Conservation (phyloP, 208 protist species). For the Tetramitus jugosus region DNA sequence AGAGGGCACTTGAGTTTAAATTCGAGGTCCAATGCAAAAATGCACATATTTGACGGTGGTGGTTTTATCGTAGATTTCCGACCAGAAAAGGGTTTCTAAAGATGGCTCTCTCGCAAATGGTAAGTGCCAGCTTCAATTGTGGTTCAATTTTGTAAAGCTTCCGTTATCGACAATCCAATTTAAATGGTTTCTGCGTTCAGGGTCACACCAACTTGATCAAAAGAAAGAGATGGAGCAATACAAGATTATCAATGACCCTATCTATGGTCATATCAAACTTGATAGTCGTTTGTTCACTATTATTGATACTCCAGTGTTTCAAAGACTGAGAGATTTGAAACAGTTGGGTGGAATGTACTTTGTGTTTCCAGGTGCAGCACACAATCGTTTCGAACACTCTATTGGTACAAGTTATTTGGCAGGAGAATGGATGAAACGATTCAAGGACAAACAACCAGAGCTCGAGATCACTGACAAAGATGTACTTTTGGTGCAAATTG, state of each 20-base stretch:
- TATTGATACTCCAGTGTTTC: conserved; percentile 80
- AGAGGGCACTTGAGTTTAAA: too few species aligned
- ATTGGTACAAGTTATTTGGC: conserved; percentile 78
- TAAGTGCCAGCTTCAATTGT: too few species aligned
- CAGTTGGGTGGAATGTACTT: conserved; percentile 78
- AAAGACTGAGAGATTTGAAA: conserved; percentile 80
- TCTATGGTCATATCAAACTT: background rate
- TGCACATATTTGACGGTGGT: too few species aligned
- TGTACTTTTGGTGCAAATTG: conserved; percentile 3
- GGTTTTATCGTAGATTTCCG: too few species aligned
- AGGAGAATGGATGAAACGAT: conserved; percentile 29
- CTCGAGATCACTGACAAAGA: background rate
- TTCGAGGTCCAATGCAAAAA: too few species aligned
- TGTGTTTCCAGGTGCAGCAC: conserved; percentile 75
- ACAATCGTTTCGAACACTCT: conserved; percentile 84
- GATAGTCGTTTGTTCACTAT: conserved; percentile 37
- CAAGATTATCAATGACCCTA: background rate
- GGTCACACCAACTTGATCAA: too few species aligned
- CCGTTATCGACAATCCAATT: too few species aligned
- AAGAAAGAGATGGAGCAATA: too few species aligned
- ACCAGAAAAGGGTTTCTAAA: too few species aligned
- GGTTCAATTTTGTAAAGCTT: too few species aligned
- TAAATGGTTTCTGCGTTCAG: too few species aligned
- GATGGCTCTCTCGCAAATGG: too few species aligned
- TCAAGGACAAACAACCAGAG: background rate